These are phyloP conservation scores for Prunus campanulata DNA, from an alignment of 306 rosid genomes.

Conservation along the genomic window DNA sequence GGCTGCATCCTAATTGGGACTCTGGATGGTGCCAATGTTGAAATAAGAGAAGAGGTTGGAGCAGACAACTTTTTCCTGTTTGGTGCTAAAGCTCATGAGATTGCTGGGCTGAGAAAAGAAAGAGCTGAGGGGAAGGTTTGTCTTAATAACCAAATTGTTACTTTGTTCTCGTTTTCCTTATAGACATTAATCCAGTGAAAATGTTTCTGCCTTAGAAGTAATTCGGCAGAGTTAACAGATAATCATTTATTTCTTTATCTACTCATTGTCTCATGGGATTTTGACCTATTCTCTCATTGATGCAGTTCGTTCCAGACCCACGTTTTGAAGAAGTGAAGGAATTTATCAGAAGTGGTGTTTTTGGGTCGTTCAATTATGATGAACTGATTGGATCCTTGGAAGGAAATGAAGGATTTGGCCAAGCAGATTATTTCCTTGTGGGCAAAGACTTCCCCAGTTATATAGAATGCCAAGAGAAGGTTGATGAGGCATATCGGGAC, in stretches of 20 bases:
- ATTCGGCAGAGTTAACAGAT: not conserved
- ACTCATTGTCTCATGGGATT: conserved; percentile 11
- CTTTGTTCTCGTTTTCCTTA: not conserved
- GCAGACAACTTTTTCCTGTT: conserved; percentile 90
- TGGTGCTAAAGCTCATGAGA: conserved; percentile 93
- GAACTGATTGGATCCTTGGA: conserved; percentile 84
- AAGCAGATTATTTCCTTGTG: conserved; percentile 94
- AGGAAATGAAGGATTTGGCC: conserved; percentile 93
- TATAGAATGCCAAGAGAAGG: conserved; percentile 89
- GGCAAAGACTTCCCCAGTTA: conserved; percentile 98
- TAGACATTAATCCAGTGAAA: not conserved
- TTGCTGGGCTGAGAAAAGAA: conserved; percentile 85
- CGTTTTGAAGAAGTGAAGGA: conserved; percentile 87
- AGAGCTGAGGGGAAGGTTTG: conserved; percentile 93
- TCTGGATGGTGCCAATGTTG: conserved; percentile 98
- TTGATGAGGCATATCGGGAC: conserved; percentile 78
- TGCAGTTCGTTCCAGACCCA: conserved; percentile 91
- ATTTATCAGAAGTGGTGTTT: conserved; percentile 77
- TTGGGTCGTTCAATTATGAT: conserved; percentile 71
- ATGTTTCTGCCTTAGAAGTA: conserved; percentile 5
- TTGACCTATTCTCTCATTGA: conserved; percentile 25
- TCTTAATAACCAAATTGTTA: conserved; percentile 17
- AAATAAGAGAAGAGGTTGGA: conserved; percentile 96
- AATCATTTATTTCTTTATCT: not conserved
- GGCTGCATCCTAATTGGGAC: conserved; percentile 96